A percentile compares a stretch with the other conserved stretches of the same genome.
Evolutionary conservation across 2,329 filamentous ascomycete species (phyloP).

Genomic region (Fusarium bactridioides): DNA sequence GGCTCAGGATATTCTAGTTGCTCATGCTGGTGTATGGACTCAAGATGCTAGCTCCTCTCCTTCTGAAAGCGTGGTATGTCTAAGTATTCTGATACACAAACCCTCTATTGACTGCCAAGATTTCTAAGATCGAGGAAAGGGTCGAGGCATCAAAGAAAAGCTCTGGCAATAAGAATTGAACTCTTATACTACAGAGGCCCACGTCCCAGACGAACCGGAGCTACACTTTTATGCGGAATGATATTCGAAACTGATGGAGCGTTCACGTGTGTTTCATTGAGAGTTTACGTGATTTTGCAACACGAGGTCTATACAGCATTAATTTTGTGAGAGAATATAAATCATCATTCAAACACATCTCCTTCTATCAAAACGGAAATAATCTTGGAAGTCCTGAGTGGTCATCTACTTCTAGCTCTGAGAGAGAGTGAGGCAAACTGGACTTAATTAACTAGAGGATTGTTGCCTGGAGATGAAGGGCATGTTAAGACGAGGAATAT

Average conservation of each 20-base stretch:
- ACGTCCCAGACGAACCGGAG: rapidly evolving
- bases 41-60: not conserved
- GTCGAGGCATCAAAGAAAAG: not conserved
- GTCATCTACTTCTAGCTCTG: no score
- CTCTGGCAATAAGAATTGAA: not conserved
- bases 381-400: no score
- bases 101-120: not conserved
- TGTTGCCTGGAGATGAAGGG: no score
- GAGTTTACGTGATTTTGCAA: not conserved
- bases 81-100: rapidly evolving
- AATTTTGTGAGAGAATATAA: rapidly evolving
- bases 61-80: not conserved
- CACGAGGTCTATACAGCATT: not conserved
- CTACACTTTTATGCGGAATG: no score
- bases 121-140: not conserved
- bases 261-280: not conserved
- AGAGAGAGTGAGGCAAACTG: no score
- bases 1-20: not conserved
- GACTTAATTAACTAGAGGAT: no score
- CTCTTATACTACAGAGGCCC: not conserved
- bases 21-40: not conserved
- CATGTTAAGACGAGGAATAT: not conserved
- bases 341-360: rapidly evolving
- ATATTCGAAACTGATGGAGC: not conserved
- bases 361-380: no score